These are phyloP conservation scores for Phytophthora citricola DNA, from an alignment of 352 stramenopile species.

Conservation along the genomic window DNA sequence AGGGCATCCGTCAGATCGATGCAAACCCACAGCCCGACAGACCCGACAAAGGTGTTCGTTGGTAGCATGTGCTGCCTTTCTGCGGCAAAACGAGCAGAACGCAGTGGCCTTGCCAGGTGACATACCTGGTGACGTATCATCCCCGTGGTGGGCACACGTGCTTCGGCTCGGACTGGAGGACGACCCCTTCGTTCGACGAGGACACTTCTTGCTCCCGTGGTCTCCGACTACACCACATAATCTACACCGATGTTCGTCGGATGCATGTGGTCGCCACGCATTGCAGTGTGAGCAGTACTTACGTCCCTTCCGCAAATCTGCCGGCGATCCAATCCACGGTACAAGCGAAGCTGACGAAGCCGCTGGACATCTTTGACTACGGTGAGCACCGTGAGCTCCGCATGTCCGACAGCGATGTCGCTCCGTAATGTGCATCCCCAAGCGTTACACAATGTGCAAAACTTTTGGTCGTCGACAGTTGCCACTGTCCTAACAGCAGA, in stretches of 20 bases:
- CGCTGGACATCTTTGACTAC: slow-evolving; percentile 54
- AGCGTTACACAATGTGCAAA: slow-evolving; percentile 66
- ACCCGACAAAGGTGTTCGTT: slow-evolving; percentile 69
- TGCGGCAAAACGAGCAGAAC: slow-evolving; percentile 71
- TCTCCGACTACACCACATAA: slow-evolving; percentile 65
- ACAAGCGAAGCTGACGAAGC: slow-evolving; percentile 30
- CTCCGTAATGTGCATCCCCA: slow-evolving; percentile 64
- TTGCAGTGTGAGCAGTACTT: slow-evolving; percentile 73
- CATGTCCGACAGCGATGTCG: slow-evolving; percentile 69
- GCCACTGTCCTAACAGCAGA: slow-evolving; percentile 9
- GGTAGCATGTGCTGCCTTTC: slow-evolving; percentile 58
- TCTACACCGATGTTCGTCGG: slow-evolving; percentile 69
- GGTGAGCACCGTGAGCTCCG: slow-evolving; percentile 56
- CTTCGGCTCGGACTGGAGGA: slow-evolving; percentile 7
- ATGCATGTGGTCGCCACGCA: slow-evolving; percentile 56
- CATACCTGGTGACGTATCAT: slow-evolving; percentile 27
- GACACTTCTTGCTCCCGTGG: slow-evolving; percentile 73
- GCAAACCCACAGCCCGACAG: slow-evolving; percentile 56
- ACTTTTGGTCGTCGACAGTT: slow-evolving; percentile 41
- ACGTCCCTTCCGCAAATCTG: slow-evolving; percentile 43
- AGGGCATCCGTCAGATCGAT: slow-evolving; percentile 69
- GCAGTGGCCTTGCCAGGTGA: slow-evolving; percentile 19
- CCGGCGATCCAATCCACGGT: slow-evolving; percentile 57
- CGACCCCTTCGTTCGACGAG: slow-evolving; percentile 20
- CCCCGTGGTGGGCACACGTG: slow-evolving; percentile 28